Base-by-base conservation (phyloP, 1,284 basidiomycete species). In the Lentinus polychrous region DNA sequence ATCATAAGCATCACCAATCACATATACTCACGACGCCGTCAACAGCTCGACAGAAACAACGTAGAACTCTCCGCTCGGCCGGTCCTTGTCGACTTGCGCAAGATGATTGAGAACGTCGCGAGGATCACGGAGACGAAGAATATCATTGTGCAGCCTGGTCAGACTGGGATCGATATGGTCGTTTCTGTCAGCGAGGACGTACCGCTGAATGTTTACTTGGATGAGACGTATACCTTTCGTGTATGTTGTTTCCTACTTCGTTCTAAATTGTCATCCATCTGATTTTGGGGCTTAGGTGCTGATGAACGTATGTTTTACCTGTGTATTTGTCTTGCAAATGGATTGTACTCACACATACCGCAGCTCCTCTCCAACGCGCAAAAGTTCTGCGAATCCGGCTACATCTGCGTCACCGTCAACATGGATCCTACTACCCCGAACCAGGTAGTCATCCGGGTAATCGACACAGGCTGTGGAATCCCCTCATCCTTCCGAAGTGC, bases 311-410 rank as follows among this genome's bases (percentile, higher is more conserved):
- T 50, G 60, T 50, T 23, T 8, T 44, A n/a, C 22, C 31, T 33
- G 6, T 5, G 14, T 12, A 10, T 27, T 27, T 27, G 27, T 5
- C 27, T 10, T 27, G 14, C 12, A 37, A 37, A 18, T 40, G 12
- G 20, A 8, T 38, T 7, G 7, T 38, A 12, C 20, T 8, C 14
- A 40, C 17, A 14, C 14, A 7, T 20, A 8, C 8, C 6, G 17
- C 23, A 65, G 63, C 56, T 65, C 0, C 55, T 63, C 7, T 65
- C 61, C 1, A 65, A 65, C 40, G 63, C 63, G 0, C 60, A 62
- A 43, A 65, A 65, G 37, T 65, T 65, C 53, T 62, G 60, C 48
- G 63, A 65, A 17, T 49, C 55, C 33, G 63, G 61, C 15, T 63
- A 59, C 49, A 58, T 65, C 41, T 60, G 57, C 40, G 50, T 63